Evolutionary conservation across 1,284 basidiomycete species (phyloP), one percentile per base, ranked within the genome.

Genomic region (Anthracocystis setariae): DNA sequence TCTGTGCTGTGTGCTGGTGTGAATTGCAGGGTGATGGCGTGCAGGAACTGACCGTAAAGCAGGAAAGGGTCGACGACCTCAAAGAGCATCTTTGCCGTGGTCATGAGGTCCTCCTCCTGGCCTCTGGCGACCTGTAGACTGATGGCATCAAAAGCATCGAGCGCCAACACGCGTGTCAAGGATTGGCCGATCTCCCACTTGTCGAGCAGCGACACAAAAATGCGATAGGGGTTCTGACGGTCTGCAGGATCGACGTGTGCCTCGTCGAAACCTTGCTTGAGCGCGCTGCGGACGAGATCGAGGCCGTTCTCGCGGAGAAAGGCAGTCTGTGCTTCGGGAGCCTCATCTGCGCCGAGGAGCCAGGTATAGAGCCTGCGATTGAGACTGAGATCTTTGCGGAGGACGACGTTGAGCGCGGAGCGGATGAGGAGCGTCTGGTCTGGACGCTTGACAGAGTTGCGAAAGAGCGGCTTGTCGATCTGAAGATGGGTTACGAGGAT

Each of bases 131-230:
- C 85, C 38, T 85, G 85, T 1, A 57, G 37, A 38, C 86, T 88
- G 12, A 35, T 85, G 2, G 91, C 88, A 51, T 87, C 88, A 79
- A 95, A 89, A 0, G 91, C 87, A 70, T 96, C 92, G 57, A 92
- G 88, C 4, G 92, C 88, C 33, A 97, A 84, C 1, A 85, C 86
- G 44, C 92, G 89, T 0, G 93, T 94, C 24, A 98, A 84, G 0
- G 88, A 87, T 18, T 88, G 88, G 0, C 95, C 95, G 49, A 98
- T 90, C 83, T 97, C 94, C 91, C 93, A 97, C 83, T 96, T 96
- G 84, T 99, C 96, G 67, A 98, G 85, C 17, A 98, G 84, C 0
- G 94, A 94, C 25, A 98, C 89, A 82, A 97, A 95, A 45, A 98
- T 91, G 83, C 94, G 94, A 87, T 93, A 98, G 0, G 96, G 93